A percentile compares a stretch with the other conserved stretches of the same genome.
Conservation (phyloP, 2,329 filamentous ascomycete species). For the Zasmidium angulare region DNA sequence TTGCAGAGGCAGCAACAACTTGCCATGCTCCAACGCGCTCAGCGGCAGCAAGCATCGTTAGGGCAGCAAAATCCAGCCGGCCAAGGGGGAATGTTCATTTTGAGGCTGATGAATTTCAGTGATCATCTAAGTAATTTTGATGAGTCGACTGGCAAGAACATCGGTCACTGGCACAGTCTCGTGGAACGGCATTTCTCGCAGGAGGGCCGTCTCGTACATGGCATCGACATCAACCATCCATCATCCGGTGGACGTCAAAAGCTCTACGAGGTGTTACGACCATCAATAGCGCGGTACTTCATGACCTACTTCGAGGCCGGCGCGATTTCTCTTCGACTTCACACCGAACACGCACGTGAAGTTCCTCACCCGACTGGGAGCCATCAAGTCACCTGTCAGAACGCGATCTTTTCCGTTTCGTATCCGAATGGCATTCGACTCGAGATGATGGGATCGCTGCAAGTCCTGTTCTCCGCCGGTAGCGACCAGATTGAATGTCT, state of each 20-base stretch:
- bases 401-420: constrained; percentile 83
- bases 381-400: constrained; percentile 72
- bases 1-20: constrained; percentile 24
- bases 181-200: constrained; percentile 79
- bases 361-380: constrained; percentile 60
- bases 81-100: constrained; percentile 44
- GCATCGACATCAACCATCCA: constrained; percentile 20
- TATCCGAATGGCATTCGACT: constrained; percentile 72
- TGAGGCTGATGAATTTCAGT: constrained; percentile 57
- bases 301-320: constrained; percentile 85
- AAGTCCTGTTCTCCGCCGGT: constrained; percentile 74
- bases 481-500: constrained; percentile 77
- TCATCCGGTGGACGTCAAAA: constrained; percentile 55
- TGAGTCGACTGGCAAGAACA: constrained; percentile 60
- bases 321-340: constrained; percentile 80
- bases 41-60: constrained; percentile 24
- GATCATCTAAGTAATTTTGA: constrained; percentile 57
- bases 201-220: constrained; percentile 67
- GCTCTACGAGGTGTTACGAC: constrained; percentile 80
- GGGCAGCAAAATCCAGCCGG: constrained; percentile 32
- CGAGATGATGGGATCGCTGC: constrained; percentile 62
- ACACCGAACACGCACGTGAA: constrained; percentile 69
- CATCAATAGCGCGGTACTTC: constrained; percentile 84
- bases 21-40: constrained; percentile 28
- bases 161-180: constrained; percentile 76